Evolutionary conservation across 805 yeast species (phyloP).

Genomic region (Spathaspora gorwiae): DNA sequence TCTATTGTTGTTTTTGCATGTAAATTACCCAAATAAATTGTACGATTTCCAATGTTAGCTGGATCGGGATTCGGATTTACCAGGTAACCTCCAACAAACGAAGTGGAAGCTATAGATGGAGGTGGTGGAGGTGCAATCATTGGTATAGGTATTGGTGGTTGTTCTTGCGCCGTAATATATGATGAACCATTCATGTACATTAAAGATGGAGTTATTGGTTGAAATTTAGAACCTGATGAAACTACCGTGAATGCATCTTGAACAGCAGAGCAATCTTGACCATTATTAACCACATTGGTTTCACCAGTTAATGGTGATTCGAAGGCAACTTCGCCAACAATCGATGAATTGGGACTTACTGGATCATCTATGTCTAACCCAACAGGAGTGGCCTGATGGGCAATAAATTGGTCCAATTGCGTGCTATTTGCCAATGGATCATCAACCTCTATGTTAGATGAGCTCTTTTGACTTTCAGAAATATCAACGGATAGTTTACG

Average conservation of each 20-base stretch:
- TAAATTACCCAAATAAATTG: constrained; percentile 64
- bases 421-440: constrained; percentile 1
- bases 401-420: constrained; percentile 4
- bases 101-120: constrained; percentile 3
- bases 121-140: constrained; percentile 1
- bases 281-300: neutral
- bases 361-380: constrained; percentile 5
- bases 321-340: constrained; percentile 1
- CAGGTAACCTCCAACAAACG: constrained; percentile 6
- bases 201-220: neutral
- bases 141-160: too few relatives aligned
- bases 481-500: neutral
- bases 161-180: too few relatives aligned
- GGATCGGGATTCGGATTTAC: constrained; percentile 29
- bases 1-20: constrained; percentile 62
- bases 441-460: neutral
- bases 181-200: neutral
- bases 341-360: constrained; percentile 8
- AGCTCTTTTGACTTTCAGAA: neutral
- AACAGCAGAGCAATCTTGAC: neutral
- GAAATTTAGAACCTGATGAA: constrained; percentile 1
- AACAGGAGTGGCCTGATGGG: neutral
- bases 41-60: constrained; percentile 49
- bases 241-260: neutral
- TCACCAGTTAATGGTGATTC: neutral